phyloP scores from a whole-genome alignment of 352 stramenopile species.

The Globisporangium polare region DNA sequence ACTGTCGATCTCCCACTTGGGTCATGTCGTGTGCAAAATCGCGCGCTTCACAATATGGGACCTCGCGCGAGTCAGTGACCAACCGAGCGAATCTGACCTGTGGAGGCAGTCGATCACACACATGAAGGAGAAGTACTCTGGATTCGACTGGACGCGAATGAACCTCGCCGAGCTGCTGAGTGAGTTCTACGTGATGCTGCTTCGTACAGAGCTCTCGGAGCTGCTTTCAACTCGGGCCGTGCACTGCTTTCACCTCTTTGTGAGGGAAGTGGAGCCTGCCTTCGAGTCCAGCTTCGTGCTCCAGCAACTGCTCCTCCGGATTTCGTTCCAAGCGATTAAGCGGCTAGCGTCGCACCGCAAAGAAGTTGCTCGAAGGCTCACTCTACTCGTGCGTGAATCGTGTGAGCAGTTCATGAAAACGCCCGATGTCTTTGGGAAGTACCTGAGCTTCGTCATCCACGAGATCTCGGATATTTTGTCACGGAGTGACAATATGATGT shows the following conservation, averaged over 20 bases:
- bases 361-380: conserved; percentile 31
- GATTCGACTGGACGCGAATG: conserved; percentile 58
- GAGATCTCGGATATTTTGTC: conserved; percentile 68
- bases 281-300: conserved; percentile 37
- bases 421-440: conserved; percentile 71
- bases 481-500: background rate
- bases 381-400: conserved; percentile 50
- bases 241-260: conserved; percentile 65
- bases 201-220: conserved; percentile 34
- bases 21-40: conserved; percentile 67
- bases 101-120: conserved; percentile 45
- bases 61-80: conserved; percentile 29
- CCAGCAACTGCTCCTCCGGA: conserved; percentile 64
- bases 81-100: conserved; percentile 26
- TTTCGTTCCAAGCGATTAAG: conserved; percentile 67
- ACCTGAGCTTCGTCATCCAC: conserved; percentile 71
- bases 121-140: conserved; percentile 66
- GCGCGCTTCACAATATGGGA: conserved; percentile 57
- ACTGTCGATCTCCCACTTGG: conserved; percentile 51
- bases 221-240: conserved; percentile 46
- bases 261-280: conserved; percentile 36
- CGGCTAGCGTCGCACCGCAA: conserved; percentile 29
- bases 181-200: conserved; percentile 57
- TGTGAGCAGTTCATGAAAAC: conserved; percentile 67
- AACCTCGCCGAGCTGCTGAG: conserved; percentile 59